Conservation (phyloP, 129 eudicot species). For the Arctium minus region DNA sequence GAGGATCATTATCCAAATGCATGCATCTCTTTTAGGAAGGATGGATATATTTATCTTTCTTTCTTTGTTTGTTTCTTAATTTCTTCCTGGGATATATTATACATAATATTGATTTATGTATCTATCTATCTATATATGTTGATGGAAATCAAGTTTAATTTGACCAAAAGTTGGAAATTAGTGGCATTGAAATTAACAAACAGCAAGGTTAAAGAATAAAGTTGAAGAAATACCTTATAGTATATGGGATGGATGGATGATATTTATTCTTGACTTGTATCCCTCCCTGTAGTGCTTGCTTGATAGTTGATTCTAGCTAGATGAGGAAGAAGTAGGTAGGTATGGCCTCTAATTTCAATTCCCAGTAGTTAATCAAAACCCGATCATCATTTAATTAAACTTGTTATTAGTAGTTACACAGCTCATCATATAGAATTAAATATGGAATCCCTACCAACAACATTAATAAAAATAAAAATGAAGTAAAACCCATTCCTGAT, state of each 20-base stretch:
- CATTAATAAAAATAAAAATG: not conserved
- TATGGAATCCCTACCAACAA: not conserved
- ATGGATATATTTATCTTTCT: not conserved
- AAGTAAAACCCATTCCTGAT: too few species aligned
- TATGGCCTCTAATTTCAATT: not conserved
- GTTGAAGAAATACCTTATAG: not conserved
- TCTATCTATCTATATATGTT: not conserved
- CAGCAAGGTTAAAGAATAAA: not conserved
- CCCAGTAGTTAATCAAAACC: not conserved
- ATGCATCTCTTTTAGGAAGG: not conserved
- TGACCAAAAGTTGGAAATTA: not conserved
- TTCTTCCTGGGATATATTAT: too few species aligned
- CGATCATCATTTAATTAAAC: too few species aligned
- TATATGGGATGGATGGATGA: not conserved
- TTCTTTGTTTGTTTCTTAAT: too few species aligned
- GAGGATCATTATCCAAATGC: not conserved
- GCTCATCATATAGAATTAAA: not conserved
- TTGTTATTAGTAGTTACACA: not conserved
- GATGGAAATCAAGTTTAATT: not conserved
- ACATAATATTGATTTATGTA: not conserved
- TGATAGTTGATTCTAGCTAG: not conserved
- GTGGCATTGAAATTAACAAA: too few species aligned
- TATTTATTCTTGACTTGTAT: not conserved
- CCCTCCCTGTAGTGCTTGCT: not conserved
- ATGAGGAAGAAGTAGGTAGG: not conserved